These are phyloP conservation scores for Scheffersomyces titani DNA, from an alignment of 1,139 yeast species.

Conservation along the genomic window DNA sequence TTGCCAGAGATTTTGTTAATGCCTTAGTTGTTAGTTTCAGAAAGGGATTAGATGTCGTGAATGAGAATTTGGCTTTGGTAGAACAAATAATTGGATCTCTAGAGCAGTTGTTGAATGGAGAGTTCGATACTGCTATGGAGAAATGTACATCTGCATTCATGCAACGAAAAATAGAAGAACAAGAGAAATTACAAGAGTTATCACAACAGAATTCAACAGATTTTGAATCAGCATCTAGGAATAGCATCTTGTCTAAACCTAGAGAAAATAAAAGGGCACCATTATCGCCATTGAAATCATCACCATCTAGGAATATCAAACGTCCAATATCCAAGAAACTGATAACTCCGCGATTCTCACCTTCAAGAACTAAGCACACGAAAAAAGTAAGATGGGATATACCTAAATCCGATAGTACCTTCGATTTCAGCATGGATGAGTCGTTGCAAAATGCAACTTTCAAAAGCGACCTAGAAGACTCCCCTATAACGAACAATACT, in stretches of 20 bases:
- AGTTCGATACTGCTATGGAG: constrained; percentile 38
- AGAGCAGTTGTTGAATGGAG: constrained; percentile 36
- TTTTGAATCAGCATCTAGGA: background rate
- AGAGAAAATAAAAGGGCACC: constrained; percentile 25
- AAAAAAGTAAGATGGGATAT: constrained; percentile 45
- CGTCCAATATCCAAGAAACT: constrained; percentile 19
- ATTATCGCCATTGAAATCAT: constrained; percentile 29
- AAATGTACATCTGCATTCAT: constrained; percentile 29
- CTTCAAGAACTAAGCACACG: constrained; percentile 10
- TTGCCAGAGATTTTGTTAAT: constrained; percentile 16
- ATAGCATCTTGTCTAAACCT: constrained; percentile 2
- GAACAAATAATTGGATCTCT: constrained; percentile 17
- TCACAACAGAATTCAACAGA: background rate
- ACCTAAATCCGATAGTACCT: constrained; percentile 30
- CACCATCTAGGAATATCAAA: constrained; percentile 30
- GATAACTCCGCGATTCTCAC: constrained; percentile 13
- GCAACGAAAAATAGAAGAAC: constrained; percentile 23
- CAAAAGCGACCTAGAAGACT: constrained; percentile 28
- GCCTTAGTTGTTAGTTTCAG: constrained; percentile 4
- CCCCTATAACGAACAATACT: constrained; percentile 26
- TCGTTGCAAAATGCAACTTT: constrained; percentile 13
- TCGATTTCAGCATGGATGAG: constrained; percentile 28
- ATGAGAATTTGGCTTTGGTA: constrained; percentile 5
- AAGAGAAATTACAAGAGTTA: constrained; percentile 1
- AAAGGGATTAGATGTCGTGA: constrained; percentile 2